Conservation (phyloP, 2,329 filamentous ascomycete species). For the Penicillium nordicum region DNA sequence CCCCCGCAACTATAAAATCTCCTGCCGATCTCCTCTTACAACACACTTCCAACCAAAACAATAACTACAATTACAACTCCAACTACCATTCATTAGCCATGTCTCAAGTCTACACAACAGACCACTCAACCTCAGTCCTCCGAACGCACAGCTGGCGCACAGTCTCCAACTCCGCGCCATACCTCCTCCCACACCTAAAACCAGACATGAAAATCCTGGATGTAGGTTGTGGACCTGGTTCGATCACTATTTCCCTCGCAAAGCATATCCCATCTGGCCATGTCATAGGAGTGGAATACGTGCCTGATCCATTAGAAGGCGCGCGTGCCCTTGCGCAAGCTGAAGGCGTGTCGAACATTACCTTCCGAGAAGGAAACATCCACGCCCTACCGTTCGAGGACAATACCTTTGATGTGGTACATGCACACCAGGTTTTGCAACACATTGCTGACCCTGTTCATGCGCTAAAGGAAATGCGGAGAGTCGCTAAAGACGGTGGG, state of each 20-base stretch:
- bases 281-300: constrained; percentile 39
- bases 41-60: neutral
- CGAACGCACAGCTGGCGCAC: constrained; percentile 37
- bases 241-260: constrained; percentile 44
- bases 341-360: constrained; percentile 32
- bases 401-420: constrained; percentile 56
- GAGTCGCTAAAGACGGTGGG: constrained; percentile 52
- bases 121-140: constrained; percentile 39
- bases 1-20: neutral
- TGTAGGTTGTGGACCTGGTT: constrained; percentile 46
- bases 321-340: constrained; percentile 32
- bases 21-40: neutral
- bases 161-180: constrained; percentile 38
- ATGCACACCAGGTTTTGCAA: constrained; percentile 57
- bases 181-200: constrained; percentile 38
- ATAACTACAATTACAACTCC: neutral
- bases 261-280: constrained; percentile 35
- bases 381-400: constrained; percentile 43
- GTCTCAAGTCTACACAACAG: constrained; percentile 36
- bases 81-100: neutral
- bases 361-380: constrained; percentile 41
- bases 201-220: constrained; percentile 42
- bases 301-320: constrained; percentile 30
- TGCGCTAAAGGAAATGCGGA: constrained; percentile 54
- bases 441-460: constrained; percentile 53